Base-by-base conservation (phyloP, 2,329 filamentous ascomycete genomes). In the Colletotrichum zoysiae region DNA sequence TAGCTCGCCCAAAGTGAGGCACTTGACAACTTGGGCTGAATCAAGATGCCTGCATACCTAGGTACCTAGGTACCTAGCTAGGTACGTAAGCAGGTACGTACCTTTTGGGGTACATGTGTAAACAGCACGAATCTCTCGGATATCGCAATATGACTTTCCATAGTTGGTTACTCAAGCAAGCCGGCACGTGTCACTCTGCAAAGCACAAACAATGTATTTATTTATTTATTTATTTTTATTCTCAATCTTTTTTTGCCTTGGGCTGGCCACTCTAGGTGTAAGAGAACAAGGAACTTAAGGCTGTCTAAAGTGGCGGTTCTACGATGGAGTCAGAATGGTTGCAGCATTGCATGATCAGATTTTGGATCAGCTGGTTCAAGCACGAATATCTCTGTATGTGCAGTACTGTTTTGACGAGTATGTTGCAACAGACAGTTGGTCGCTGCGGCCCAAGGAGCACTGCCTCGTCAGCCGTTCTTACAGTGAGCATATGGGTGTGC, bases 341-440 rank as follows among this genome's bases (percentile, higher is more conserved):
- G 56, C 67, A 57, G 67, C 67, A 50, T 40, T 48, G 63, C 63
- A 67, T 55, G 33, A 51, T 30, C 30, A 30, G 30, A 42, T n/a
- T 53, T 50, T 57, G 63, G 53, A 48, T 40, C 51, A 50, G n/a
- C 30, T 42, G 38, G 56, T 67, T 38, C 56, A 46, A 65, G 33
- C 51, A 35, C 35, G 40, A 0, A 5, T 42, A 12, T 42, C 9
- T 11, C 40, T 42, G 14, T 6, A 11, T 40, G 38, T 14, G 14
- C 9, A 50, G 46, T 50, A 3, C 46, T 50, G n/a, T n/a, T 18
- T n/a, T 9, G 8, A 11, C 46, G 11, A 6, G n/a, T 50, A 11
- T 18, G 16, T 2, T 26, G 16, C 26, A 33, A 20, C 18, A 20
- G 30, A 55, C 51, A 33, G 26, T 16, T 16, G 26, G 42, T 35